Conservation (phyloP, 192 early-diverging fungal genomes). For the Linnemannia schmuckeri region DNA sequence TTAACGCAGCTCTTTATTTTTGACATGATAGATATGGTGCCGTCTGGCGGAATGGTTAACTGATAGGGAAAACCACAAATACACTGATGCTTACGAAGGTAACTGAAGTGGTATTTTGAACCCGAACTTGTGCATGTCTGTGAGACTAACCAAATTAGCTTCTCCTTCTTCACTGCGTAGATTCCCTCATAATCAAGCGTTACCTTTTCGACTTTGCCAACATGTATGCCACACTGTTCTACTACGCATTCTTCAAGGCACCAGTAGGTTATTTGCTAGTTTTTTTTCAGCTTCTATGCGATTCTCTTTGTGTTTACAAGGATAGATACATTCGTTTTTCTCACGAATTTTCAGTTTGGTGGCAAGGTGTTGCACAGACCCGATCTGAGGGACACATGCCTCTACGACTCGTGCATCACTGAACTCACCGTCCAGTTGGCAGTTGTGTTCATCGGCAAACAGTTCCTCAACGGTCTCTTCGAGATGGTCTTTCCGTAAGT, state of each 20-base stretch:
- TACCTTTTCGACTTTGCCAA: conserved; percentile 73
- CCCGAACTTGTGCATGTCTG: no score
- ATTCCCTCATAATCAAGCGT: conserved; percentile 65
- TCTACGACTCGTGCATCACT: conserved; percentile 60
- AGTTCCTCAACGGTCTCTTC: conserved; percentile 60
- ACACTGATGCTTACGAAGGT: conserved; percentile 59
- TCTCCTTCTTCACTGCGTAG: conserved; percentile 13
- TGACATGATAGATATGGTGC: conserved; percentile 26
- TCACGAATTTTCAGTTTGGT: not conserved
- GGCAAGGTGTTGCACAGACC: conserved; percentile 20
- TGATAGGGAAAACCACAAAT: conserved; percentile 63
- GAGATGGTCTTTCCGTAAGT: conserved; percentile 64
- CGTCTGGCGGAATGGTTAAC: conserved; percentile 53
- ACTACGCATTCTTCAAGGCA: conserved; percentile 66
- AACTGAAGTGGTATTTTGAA: not conserved
- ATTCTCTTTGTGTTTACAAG: no score
- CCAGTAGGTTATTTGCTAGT: conserved; percentile 1
- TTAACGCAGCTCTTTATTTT: not conserved
- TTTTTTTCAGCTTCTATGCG: no score
- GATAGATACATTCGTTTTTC: not conserved
- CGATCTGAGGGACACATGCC: conserved; percentile 37
- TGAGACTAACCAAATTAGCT: not conserved
- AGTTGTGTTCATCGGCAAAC: conserved; percentile 71
- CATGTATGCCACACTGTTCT: conserved; percentile 70
- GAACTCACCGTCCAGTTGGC: conserved; percentile 71